Evolutionary conservation across 192 early-diverging fungal species (phyloP), one percentile per base, ranked within the genome.

Genomic region (Coemansia sp.): DNA sequence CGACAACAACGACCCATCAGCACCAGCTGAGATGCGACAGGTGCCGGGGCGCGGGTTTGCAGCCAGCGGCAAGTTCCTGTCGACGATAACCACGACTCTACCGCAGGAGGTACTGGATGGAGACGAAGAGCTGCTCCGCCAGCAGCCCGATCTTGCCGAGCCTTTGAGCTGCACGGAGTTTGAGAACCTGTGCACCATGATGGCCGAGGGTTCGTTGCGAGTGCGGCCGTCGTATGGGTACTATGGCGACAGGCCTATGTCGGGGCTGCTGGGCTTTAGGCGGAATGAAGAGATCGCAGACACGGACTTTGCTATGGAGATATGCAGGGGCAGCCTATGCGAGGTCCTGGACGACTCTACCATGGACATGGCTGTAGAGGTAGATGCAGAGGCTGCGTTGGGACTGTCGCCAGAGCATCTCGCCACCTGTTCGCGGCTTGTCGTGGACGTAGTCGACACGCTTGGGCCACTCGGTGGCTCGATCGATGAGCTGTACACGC

Each of bases 41-140:
- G 70, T 67, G 19, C 70, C 70, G 13, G 70, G 70, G 1, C 70
- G 70, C 10, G 70, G 70, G 9, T 60, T 50, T 20, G 30, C 54
- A 1, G 39, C 41, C 4, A 37, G 50, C 37, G 54, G 60, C n/a
- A 55, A 55, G 31, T 62, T 74, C 31, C 12, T 62, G 32, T 20
- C 16, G 9, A 31, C 40, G 10, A 49, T 74, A 14, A 38, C 10
- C 9, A 19, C 51, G 6, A 55, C 47, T 7, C 49, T 62, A 20
- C 50, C 70, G 2, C 34, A 33, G 29, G 33, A 16, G 19, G 57
- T 55, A 32, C 10, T 31, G n/a, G 31, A 35, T 1, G 1, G 3
- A 2, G 23, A 35, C 17, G 2, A 19, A 13, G 9, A 44, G 12
- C 12, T 10, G 11, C 10, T 36, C n/a, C 39, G 35, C 31, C 17